Percentiles rank a stretch among this genome's conserved stretches.
These are phyloP conservation scores for Tolypocladium tundrense DNA, from an alignment of 2,329 filamentous ascomycete species.

Conservation along the genomic window DNA sequence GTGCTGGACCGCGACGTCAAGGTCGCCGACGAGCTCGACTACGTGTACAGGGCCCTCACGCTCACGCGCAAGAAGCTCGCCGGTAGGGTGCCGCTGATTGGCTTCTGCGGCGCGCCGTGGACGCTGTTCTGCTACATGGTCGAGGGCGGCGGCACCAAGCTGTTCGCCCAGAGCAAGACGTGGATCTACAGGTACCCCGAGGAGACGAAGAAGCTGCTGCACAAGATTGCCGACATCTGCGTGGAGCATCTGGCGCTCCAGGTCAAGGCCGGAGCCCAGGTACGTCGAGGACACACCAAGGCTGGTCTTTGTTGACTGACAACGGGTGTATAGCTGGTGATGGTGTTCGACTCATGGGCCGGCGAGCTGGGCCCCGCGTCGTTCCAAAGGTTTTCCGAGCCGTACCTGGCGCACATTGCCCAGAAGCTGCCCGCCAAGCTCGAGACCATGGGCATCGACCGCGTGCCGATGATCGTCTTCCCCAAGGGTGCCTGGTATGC, in stretches of 20 bases:
- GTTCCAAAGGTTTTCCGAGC: slow-evolving; percentile 78
- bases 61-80: slow-evolving; percentile 79
- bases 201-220: slow-evolving; percentile 69
- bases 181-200: slow-evolving; percentile 89
- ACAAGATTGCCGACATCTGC: slow-evolving; percentile 89
- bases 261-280: slow-evolving; percentile 86
- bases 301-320: background rate
- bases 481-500: slow-evolving; percentile 97
- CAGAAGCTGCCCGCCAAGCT: slow-evolving; percentile 67
- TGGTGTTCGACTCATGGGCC: slow-evolving; percentile 98
- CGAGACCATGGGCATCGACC: slow-evolving; percentile 61
- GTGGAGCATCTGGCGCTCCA: slow-evolving; percentile 91
- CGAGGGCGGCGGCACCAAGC: slow-evolving; percentile 89
- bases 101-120: slow-evolving; percentile 96
- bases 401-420: slow-evolving; percentile 78
- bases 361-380: slow-evolving; percentile 78
- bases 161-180: slow-evolving; percentile 89
- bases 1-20: slow-evolving; percentile 72
- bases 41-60: slow-evolving; percentile 93
- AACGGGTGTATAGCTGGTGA: slow-evolving; percentile 51
- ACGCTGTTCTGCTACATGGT: slow-evolving; percentile 98
- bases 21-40: slow-evolving; percentile 74
- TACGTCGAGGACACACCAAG: slow-evolving; percentile 20
- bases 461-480: slow-evolving; percentile 94
- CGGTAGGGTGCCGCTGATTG: slow-evolving; percentile 84